Evolutionary conservation across 139 green algal species (phyloP).

Genomic region (Micractinium conductrix): DNA sequence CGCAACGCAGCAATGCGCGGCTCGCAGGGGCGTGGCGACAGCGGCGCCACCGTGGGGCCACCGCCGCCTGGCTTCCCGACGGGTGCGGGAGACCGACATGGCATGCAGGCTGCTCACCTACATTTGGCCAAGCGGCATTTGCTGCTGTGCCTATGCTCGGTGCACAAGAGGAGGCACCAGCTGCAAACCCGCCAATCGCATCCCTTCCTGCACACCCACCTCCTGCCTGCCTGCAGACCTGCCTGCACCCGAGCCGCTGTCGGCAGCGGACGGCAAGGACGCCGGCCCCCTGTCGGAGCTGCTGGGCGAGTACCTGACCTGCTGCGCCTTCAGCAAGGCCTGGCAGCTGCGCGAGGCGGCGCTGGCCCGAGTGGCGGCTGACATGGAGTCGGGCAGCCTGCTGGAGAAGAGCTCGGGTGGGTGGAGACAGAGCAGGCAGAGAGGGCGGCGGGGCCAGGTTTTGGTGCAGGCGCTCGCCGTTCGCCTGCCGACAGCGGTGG

Average conservation of each 20-base stretch:
- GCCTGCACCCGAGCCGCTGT: constrained; percentile 71
- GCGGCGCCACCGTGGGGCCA: constrained; percentile 17
- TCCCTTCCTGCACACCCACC: too few species aligned
- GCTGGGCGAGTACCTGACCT: constrained; percentile 75
- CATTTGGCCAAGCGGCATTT: too few species aligned
- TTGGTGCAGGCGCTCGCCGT: background rate
- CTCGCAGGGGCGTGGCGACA: background rate
- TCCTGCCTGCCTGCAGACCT: constrained; percentile 53
- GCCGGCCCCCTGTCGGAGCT: constrained; percentile 65
- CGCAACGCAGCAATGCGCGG: background rate
- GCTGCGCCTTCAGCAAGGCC: constrained; percentile 73
- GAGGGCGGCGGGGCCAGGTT: background rate
- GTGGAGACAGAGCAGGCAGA: background rate
- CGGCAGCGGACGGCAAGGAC: constrained; percentile 54
- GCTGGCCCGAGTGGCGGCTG: constrained; percentile 35
- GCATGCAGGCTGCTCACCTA: background rate
- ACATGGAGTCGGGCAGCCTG: constrained; percentile 23
- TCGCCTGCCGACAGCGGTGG: too few species aligned
- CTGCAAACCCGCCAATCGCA: too few species aligned
- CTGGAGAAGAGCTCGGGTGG: background rate
- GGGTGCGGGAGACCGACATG: background rate
- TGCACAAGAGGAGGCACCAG: too few species aligned
- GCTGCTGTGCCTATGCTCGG: too few species aligned
- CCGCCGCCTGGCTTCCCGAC: constrained; percentile 65
- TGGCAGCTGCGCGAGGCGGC: constrained; percentile 92